Percentiles rank a stretch among this genome's conserved stretches.
Conservation (phyloP, 805 yeast genomes). For the Saccharomyces kudriavzevii region DNA sequence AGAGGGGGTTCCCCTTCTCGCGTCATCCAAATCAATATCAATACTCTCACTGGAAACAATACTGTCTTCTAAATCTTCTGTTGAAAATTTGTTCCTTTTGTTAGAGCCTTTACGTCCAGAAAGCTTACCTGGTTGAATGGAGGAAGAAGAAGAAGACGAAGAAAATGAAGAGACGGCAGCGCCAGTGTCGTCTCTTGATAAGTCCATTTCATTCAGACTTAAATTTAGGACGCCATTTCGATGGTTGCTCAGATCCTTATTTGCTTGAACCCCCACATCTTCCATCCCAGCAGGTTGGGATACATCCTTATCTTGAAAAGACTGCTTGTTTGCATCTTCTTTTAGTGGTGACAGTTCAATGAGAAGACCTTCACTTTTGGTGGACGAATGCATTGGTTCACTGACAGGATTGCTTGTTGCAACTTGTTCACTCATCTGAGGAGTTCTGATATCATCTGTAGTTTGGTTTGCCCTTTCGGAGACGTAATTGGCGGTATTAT, state of each 20-base stretch:
- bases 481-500: neutral
- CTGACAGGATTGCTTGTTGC: neutral
- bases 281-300: neutral
- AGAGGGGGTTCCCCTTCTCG: conserved; percentile 5
- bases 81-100: conserved; percentile 3
- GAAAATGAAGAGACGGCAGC: neutral
- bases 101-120: neutral
- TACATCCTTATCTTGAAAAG: neutral
- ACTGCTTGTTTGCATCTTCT: neutral
- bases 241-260: neutral
- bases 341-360: neutral
- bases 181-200: conserved; percentile 7
- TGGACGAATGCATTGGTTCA: conserved; percentile 4
- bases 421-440: neutral
- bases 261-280: neutral
- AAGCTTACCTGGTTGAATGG: neutral
- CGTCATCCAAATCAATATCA: conserved; percentile 12
- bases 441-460: neutral
- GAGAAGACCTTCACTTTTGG: conserved; percentile 1
- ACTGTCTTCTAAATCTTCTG: conserved; percentile 5
- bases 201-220: conserved; percentile 16
- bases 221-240: conserved; percentile 10
- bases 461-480: neutral
- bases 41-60: conserved; percentile 18
- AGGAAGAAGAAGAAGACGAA: neutral